Evolutionary conservation across 108 stramenopile species (phyloP).

Genomic region (Chaetoceros tenuissimus): DNA sequence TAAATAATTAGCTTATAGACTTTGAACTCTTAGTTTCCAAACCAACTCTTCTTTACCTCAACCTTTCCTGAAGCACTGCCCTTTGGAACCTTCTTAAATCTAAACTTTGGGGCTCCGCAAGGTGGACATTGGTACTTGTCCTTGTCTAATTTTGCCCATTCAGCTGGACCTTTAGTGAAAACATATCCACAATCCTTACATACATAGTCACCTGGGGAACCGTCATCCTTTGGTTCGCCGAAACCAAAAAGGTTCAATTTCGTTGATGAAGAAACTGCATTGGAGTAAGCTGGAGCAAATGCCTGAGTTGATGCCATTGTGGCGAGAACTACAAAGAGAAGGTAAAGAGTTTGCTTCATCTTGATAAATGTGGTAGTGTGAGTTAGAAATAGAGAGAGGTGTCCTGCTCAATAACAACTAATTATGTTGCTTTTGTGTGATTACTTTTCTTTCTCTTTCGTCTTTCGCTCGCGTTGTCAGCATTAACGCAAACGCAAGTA

Average conservation of each 20-base stretch:
- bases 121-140: slow-evolving; percentile 58
- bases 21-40: slow-evolving; percentile 10
- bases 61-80: slow-evolving; percentile 56
- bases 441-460: no score
- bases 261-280: background rate
- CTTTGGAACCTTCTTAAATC: slow-evolving; percentile 86
- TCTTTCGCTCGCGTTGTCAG: no score
- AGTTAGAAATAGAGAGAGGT: background rate
- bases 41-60: slow-evolving; percentile 70
- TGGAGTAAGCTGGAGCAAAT: background rate
- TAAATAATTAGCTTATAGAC: no score
- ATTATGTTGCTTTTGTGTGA: no score
- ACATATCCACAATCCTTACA: slow-evolving; percentile 84
- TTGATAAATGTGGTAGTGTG: background rate
- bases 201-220: slow-evolving; percentile 68
- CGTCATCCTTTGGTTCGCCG: slow-evolving; percentile 72
- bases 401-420: no score
- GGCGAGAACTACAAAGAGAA: background rate
- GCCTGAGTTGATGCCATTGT: background rate
- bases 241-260: slow-evolving; percentile 26
- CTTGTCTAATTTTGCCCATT: slow-evolving; percentile 58
- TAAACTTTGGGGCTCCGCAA: slow-evolving; percentile 64
- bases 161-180: slow-evolving; percentile 80
- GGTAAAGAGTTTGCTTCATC: background rate
- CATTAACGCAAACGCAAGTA: no score